Evolutionary conservation across 345 rosid genomes (phyloP).

Genomic region (Hibiscus syriacus): DNA sequence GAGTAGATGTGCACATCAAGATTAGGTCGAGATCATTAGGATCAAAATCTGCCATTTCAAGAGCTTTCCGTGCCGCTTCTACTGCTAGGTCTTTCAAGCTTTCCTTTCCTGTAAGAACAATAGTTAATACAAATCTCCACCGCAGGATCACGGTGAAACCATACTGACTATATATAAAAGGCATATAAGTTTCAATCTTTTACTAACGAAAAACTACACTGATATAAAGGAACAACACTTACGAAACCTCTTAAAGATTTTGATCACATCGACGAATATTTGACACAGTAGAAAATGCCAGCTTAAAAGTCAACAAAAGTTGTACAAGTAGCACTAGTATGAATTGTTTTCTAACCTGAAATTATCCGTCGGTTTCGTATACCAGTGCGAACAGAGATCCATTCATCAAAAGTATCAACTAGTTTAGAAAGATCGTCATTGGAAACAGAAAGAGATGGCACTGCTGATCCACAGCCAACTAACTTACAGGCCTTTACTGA

Average conservation of each 20-base stretch:
- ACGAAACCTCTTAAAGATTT: background rate
- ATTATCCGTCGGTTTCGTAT: conserved; percentile 73
- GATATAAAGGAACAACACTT: too few relatives aligned
- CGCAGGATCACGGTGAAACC: background rate
- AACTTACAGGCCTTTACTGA: conserved; percentile 87
- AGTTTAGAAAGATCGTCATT: too few relatives aligned
- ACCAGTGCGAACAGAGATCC: conserved; percentile 89
- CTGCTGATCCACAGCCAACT: conserved; percentile 88
- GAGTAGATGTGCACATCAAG: conserved; percentile 92
- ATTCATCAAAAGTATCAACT: too few relatives aligned
- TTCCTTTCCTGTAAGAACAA: conserved; percentile 54
- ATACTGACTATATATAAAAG: too few relatives aligned
- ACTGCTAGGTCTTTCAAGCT: conserved; percentile 54
- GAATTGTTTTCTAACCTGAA: conserved; percentile 50
- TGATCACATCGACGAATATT: background rate
- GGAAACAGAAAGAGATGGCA: too few relatives aligned
- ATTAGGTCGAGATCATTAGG: conserved; percentile 84
- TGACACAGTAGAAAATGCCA: too few relatives aligned
- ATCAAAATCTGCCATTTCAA: conserved; percentile 80
- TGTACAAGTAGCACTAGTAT: background rate
- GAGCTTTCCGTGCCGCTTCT: conserved; percentile 83
- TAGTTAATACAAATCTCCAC: conserved; percentile 1
- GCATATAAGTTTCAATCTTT: too few relatives aligned
- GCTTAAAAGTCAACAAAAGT: background rate
- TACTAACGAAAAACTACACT: too few relatives aligned